Evolutionary conservation across 768 basidiomycete species (phyloP).

Genomic region (Tricholoma sp.): DNA sequence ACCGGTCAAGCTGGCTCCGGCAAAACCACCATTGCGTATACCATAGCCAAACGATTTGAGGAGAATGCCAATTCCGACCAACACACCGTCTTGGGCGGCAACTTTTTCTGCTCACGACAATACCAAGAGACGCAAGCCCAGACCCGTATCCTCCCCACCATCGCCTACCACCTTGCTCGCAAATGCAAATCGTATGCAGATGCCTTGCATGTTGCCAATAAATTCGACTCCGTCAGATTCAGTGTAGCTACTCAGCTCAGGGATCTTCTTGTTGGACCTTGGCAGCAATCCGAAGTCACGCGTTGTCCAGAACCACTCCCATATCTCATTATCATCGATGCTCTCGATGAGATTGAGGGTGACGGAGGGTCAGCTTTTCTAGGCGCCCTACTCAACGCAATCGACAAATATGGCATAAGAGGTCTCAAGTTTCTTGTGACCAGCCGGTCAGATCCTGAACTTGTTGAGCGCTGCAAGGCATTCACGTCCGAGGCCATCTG

Average conservation of each 20-base stretch:
- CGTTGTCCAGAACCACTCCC: too few relatives aligned
- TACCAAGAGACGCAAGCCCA: neutral
- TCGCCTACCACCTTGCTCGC: too few relatives aligned
- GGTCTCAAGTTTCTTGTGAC: neutral
- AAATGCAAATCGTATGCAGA: too few relatives aligned
- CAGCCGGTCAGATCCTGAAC: neutral
- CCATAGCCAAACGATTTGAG: too few relatives aligned
- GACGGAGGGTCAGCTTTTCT: neutral
- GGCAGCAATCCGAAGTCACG: too few relatives aligned
- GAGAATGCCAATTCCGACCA: neutral
- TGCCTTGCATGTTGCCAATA: too few relatives aligned
- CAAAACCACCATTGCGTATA: too few relatives aligned
- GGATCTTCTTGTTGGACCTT: too few relatives aligned
- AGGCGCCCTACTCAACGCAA: neutral
- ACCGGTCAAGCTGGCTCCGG: too few relatives aligned
- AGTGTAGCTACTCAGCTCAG: too few relatives aligned
- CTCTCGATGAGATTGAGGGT: neutral
- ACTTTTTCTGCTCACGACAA: neutral
- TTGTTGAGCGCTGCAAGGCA: conserved; percentile 12
- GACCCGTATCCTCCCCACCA: too few relatives aligned
- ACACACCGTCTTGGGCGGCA: neutral
- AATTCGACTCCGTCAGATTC: too few relatives aligned
- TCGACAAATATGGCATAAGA: neutral
- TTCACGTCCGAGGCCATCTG: conserved; percentile 9
- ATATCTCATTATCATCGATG: neutral